A percentile compares a stretch with the other conserved stretches of the same genome.
phyloP scores from a whole-genome alignment of 139 green algal genomes.

The Microglena sp. region DNA sequence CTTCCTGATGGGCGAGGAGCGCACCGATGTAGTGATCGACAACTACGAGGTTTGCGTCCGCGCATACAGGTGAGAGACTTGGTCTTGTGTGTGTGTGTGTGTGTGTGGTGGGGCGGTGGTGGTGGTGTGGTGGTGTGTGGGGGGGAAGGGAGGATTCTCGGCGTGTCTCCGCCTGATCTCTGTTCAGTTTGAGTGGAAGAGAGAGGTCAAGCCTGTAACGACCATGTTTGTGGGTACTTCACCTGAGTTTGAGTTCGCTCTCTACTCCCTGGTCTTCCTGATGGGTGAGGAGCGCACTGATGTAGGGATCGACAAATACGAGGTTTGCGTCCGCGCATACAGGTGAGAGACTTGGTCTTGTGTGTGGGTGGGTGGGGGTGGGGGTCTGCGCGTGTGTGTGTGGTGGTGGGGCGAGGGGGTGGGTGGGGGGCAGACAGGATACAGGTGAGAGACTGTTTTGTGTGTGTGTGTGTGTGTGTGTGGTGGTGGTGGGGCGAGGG shows the following conservation, averaged over 20 bases:
- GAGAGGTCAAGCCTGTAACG: slow-evolving; percentile 47
- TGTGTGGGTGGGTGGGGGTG: too few species aligned
- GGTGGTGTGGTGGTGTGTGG: background rate
- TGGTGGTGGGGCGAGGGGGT: too few species aligned
- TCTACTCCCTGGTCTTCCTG: slow-evolving; percentile 66
- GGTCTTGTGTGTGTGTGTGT: background rate
- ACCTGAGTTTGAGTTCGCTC: slow-evolving; percentile 69
- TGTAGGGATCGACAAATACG: too few species aligned
- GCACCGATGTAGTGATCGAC: slow-evolving; percentile 37
- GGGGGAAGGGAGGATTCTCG: background rate
- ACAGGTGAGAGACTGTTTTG: background rate
- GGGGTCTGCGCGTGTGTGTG: too few species aligned
- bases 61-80: background rate
- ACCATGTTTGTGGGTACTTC: slow-evolving; percentile 57
- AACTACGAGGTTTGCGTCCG: slow-evolving; percentile 22
- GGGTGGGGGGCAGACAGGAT: background rate
- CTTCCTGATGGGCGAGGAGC: slow-evolving; percentile 47
- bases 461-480: background rate
- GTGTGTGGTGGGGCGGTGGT: too few species aligned
- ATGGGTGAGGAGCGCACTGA: slow-evolving; percentile 42
- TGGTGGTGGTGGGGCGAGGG: too few species aligned
- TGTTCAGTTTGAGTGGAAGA: slow-evolving; percentile 38
- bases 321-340: slow-evolving; percentile 17
- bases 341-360: background rate
- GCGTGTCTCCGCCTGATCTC: slow-evolving; percentile 36